Evolutionary conservation across 257 asterid genomes (phyloP).

Genomic region (Scutellaria galericulata): DNA sequence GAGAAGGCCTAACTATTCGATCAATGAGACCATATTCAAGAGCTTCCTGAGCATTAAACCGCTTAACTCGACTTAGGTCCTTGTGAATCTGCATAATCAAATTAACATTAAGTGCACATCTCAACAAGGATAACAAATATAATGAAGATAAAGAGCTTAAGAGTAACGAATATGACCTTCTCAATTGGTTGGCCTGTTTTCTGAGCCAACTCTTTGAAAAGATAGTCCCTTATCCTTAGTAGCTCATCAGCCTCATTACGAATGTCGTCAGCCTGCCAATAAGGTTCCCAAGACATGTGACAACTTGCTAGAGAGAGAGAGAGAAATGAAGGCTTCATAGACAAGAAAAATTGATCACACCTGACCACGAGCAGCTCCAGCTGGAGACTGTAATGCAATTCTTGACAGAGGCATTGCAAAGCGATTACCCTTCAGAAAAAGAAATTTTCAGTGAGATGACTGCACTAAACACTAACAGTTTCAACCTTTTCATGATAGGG

Average conservation of each 20-base stretch:
- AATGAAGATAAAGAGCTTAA: neutral
- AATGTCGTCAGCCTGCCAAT: slow-evolving; percentile 82
- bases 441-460: slow-evolving; percentile 31
- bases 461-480: slow-evolving; percentile 12
- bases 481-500: neutral
- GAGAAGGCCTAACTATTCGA: slow-evolving; percentile 74
- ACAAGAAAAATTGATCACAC: slow-evolving; percentile 43
- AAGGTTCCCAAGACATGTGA: slow-evolving; percentile 18
- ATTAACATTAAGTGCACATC: slow-evolving; percentile 14
- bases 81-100: slow-evolving; percentile 59
- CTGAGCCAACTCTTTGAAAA: slow-evolving; percentile 83
- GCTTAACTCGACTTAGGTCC: slow-evolving; percentile 73
- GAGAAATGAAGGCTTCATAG: neutral
- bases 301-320: slow-evolving; percentile 10
- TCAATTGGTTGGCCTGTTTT: slow-evolving; percentile 86
- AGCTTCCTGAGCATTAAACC: slow-evolving; percentile 78
- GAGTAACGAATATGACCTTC: slow-evolving; percentile 52
- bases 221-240: slow-evolving; percentile 83
- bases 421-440: slow-evolving; percentile 65
- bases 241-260: slow-evolving; percentile 88
- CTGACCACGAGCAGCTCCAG: slow-evolving; percentile 98
- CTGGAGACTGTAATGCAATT: slow-evolving; percentile 79
- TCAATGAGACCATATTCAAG: slow-evolving; percentile 92
- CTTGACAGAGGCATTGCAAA: slow-evolving; percentile 81
- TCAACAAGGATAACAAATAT: neutral